These are phyloP conservation scores for Neurospora sp. DNA, from an alignment of 495 filamentous ascomycete genomes.

Conservation along the genomic window DNA sequence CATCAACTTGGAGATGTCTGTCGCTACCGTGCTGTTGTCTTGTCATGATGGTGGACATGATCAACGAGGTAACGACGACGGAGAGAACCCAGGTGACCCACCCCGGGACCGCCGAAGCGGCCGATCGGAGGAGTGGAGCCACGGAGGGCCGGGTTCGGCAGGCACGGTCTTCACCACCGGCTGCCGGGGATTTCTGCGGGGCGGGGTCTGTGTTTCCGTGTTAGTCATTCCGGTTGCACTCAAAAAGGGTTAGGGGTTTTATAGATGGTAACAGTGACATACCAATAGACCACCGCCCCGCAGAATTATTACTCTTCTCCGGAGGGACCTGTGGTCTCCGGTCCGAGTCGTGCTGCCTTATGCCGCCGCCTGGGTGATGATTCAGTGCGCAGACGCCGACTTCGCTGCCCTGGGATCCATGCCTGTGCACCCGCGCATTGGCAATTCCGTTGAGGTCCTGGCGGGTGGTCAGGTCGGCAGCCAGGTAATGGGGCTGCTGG, in stretches of 20 bases:
- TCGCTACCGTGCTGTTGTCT: not conserved
- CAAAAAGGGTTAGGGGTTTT: not conserved
- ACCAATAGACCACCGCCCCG: not conserved
- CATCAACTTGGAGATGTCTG: not conserved
- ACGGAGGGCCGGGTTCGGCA: not conserved
- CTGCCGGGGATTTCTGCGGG: slow-evolving; percentile 7
- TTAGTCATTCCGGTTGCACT: not conserved
- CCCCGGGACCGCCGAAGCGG: slow-evolving; percentile 11
- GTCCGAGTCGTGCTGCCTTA: not conserved
- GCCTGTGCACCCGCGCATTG: slow-evolving; percentile 16
- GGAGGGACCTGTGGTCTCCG: not conserved
- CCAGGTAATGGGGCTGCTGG: slow-evolving; percentile 47
- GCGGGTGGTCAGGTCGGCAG: slow-evolving; percentile 49
- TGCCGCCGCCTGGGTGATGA: not conserved
- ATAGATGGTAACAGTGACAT: not conserved
- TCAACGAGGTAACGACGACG: slow-evolving; percentile 15
- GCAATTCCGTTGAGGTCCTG: slow-evolving; percentile 54
- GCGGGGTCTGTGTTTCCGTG: not conserved
- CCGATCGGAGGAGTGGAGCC: slow-evolving; percentile 2
- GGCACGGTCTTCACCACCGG: slow-evolving; percentile 25
- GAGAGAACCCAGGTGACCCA: slow-evolving; percentile 22
- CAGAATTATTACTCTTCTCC: not conserved
- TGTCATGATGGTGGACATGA: not conserved
- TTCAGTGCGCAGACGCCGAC: not conserved
- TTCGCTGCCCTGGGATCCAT: not conserved